Evolutionary conservation across 345 rosid genomes (phyloP).

Genomic region (Lumnitzera racemosa): DNA sequence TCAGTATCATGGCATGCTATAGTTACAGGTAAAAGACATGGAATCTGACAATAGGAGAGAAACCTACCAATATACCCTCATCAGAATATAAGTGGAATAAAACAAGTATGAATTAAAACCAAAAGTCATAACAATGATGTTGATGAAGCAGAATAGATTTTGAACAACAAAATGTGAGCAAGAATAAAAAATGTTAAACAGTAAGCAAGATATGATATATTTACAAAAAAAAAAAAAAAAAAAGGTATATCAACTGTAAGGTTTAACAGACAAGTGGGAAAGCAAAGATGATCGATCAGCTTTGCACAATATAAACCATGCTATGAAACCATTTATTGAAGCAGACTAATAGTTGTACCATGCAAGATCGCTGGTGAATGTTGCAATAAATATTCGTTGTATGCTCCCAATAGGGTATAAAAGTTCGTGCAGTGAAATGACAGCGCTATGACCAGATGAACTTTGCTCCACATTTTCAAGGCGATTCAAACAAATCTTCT

Average conservation of each 20-base stretch:
- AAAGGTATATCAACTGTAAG: background rate
- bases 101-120: background rate
- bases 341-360: conserved; percentile 36
- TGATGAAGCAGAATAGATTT: background rate
- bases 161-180: background rate
- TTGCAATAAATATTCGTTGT: conserved; percentile 62
- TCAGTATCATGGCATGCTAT: conserved; percentile 75
- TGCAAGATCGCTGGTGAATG: conserved; percentile 73
- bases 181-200: background rate
- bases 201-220: background rate
- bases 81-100: conserved; percentile 16
- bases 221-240: background rate
- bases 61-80: conserved; percentile 42
- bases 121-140: no score
- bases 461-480: conserved; percentile 40
- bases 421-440: conserved; percentile 69
- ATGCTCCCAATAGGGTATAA: conserved; percentile 62
- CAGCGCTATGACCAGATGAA: conserved; percentile 25
- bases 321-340: no score
- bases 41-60: conserved; percentile 62
- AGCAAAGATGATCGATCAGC: no score
- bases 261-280: no score
- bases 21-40: conserved; percentile 67
- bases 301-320: no score
- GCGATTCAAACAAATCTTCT: conserved; percentile 70